phyloP scores from a whole-genome alignment of 768 basidiomycete species.

The Exsudoporus frostii region DNA sequence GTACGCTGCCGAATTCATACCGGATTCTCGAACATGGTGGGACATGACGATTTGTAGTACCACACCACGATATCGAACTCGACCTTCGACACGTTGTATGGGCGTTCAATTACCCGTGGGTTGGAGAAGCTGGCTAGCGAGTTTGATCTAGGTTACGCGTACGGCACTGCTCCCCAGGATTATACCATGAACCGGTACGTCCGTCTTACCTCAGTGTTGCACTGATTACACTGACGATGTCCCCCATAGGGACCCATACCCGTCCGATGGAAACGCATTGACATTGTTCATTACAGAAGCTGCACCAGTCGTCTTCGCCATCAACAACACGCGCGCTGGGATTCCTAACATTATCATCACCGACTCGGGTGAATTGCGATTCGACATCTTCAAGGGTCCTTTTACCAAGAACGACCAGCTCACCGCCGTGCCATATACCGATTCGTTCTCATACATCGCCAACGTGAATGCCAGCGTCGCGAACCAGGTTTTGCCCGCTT shows the following conservation, averaged over 20 bases:
- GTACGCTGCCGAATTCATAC: conserved; percentile 31
- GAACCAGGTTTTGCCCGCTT: conserved; percentile 46
- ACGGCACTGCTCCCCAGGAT: conserved; percentile 74
- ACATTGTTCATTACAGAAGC: conserved; percentile 56
- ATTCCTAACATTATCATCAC: conserved; percentile 63
- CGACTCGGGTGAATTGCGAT: conserved; percentile 64
- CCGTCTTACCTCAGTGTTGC: conserved; percentile 11
- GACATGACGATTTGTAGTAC: conserved; percentile 40
- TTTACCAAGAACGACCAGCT: conserved; percentile 84
- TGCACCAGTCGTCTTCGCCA: conserved; percentile 52
- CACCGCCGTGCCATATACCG: conserved; percentile 66
- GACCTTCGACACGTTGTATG: conserved; percentile 60
- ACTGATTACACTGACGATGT: not conserved
- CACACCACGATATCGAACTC: conserved; percentile 53
- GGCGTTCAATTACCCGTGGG: conserved; percentile 51
- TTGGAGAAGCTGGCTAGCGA: conserved; percentile 48
- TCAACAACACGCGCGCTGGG: conserved; percentile 60
- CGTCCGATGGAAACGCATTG: conserved; percentile 58
- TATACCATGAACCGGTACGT: conserved; percentile 63
- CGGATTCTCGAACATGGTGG: not conserved
- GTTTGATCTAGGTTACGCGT: conserved; percentile 62
- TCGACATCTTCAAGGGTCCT: conserved; percentile 60
- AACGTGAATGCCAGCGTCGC: conserved; percentile 51
- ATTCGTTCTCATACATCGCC: conserved; percentile 62
- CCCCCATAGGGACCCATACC: conserved; percentile 52